Base-by-base conservation (phyloP, 352 stramenopile genomes). In the Pythium folliculosum region DNA sequence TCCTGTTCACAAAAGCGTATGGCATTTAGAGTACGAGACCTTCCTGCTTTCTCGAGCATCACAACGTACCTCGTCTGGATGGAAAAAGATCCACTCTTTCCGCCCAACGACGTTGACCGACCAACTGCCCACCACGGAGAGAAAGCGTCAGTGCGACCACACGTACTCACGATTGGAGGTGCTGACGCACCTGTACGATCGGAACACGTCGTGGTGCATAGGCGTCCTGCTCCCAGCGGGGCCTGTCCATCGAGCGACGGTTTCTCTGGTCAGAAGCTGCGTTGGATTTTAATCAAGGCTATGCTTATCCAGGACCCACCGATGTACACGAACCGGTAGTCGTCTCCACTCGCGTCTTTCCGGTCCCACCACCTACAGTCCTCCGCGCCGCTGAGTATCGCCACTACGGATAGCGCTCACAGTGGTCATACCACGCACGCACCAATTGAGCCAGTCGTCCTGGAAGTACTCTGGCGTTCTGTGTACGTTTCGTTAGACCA, bases 291-390 rank as follows among this genome's bases (percentile, higher is more conserved):
- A 2, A 32, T 32, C 27, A 32, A 32, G 27, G 5, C 27, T 32
- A 5, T 32, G 27, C 5, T 43, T 7, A 12, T 13, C 37, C 5
- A 1, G 17, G 17, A 53, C 48, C 19, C 22, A 90, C 87, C 97
- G 37, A 98, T 90, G 71, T 99, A 99, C 12, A 99, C 92, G 65
- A 99, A 99, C 54, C 92, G 89, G 77, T 98, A 99, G 73, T 98
- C 93, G 52, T 92, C 88, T 37, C 77, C 65, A 48, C 69, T 77
- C 16, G 74, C 72, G 23, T 81, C 75, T 57, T 94, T 89, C 9
- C 73, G 77, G 59, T 94, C 82, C 87, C 87, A 92, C 79, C 81
- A 91, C 85, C 84, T 94, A 25, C 13, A 7, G 12, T 16, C 19
- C 23, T 22, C 19, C 19, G 14, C 7, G 53, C 19, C 17, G 9